Evolutionary conservation across 192 early-diverging fungal species (phyloP).

Genomic region (Spizellomyces sp.): DNA sequence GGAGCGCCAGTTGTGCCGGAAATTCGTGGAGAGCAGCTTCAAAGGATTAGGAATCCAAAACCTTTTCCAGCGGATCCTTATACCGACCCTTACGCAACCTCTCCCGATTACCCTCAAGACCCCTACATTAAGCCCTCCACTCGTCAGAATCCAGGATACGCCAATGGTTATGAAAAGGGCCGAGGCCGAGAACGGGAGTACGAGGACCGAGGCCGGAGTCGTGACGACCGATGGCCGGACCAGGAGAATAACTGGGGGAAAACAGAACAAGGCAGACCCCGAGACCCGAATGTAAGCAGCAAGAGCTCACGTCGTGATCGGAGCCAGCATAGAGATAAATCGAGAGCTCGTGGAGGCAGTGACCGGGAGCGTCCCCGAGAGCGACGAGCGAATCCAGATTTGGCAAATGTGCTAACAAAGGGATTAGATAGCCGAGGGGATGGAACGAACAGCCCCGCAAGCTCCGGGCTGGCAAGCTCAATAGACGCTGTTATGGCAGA

Average conservation of each 20-base stretch:
- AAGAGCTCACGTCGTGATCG: slow-evolving; percentile 1
- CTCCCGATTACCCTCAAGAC: too few relatives aligned
- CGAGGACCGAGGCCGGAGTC: not conserved
- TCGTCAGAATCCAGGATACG: not conserved
- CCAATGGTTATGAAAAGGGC: not conserved
- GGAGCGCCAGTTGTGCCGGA: not conserved
- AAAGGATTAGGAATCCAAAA: not conserved
- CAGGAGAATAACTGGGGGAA: not conserved
- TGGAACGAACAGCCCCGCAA: not conserved
- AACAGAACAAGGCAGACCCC: not conserved
- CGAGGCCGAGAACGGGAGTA: slow-evolving; percentile 1
- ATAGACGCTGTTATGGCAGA: slow-evolving; percentile 49
- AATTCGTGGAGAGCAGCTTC: not conserved
- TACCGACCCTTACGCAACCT: too few relatives aligned
- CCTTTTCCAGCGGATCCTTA: not conserved
- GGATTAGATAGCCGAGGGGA: slow-evolving; percentile 2
- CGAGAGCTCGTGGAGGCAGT: not conserved
- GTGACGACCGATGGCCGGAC: not conserved
- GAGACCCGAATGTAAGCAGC: not conserved
- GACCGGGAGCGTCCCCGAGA: slow-evolving; percentile 2
- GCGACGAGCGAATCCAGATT: not conserved
- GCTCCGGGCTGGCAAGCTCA: not conserved
- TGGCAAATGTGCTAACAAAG: not conserved
- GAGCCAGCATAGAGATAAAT: slow-evolving; percentile 9
- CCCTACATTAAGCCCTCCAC: not conserved